phyloP scores from a whole-genome alignment of 352 stramenopile species.

The Globisporangium barbulae region DNA sequence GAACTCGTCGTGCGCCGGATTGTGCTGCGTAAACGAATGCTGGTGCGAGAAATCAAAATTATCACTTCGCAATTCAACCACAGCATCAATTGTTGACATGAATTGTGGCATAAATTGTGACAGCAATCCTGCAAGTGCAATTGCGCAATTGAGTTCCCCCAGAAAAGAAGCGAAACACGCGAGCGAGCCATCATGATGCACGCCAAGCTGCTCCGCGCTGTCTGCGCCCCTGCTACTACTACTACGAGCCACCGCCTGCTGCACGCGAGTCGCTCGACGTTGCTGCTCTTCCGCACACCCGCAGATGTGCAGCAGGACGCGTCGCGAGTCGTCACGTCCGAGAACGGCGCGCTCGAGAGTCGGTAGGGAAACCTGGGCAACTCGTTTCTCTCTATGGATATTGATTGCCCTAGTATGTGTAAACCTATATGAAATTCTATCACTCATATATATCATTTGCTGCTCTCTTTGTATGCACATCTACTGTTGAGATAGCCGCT shows the following conservation, averaged over 20 bases:
- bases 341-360: slow-evolving; percentile 51
- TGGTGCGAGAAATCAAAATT: no score
- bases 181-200: not conserved
- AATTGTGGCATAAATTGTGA: no score
- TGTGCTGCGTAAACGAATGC: no score
- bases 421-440: not conserved
- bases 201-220: not conserved
- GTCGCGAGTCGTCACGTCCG: slow-evolving; percentile 28
- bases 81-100: no score
- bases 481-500: slow-evolving; percentile 32
- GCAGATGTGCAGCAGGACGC: slow-evolving; percentile 39
- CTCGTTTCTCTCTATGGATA: not conserved
- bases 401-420: not conserved
- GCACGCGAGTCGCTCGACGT: slow-evolving; percentile 32
- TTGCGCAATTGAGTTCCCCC: not conserved
- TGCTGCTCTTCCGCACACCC: slow-evolving; percentile 54
- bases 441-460: not conserved
- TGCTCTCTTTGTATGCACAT: not conserved
- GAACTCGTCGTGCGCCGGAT: not conserved
- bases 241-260: slow-evolving; percentile 22
- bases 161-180: not conserved
- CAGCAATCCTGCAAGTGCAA: not conserved
- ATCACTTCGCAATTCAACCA: no score
- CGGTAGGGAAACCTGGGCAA: slow-evolving; percentile 26
- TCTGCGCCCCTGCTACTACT: not conserved